Base-by-base conservation (phyloP, 75 land plant species). In the Pinus taeda region DNA sequence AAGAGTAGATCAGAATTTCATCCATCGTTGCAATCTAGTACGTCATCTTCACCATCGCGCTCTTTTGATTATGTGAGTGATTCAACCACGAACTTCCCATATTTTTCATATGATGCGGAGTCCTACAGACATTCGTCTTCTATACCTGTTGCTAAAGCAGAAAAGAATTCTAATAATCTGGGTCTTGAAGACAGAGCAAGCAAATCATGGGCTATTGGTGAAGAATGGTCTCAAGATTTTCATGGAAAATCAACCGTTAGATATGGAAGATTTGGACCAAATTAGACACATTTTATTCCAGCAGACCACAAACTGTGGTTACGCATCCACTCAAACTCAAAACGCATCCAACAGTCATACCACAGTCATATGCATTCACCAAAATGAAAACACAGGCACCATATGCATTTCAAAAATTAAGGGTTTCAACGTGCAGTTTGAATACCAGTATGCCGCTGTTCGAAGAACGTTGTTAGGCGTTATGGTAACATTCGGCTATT, bases 21-120 rank as follows among this genome's bases (percentile, higher is more conserved):
- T 30, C 33, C 1, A 0, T 30, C 1, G 33, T 1, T 30, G 0
- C 33, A 30, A 30, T 30, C 33, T 30, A 30, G 1, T 30, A 30
- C n/a, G n/a, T n/a, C n/a, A n/a, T n/a, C 1, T 30, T 0, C 33
- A 30, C 33, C 33, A 30, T 30, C 33, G 1, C 33, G 33, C 1
- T 30, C 33, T 30, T 30, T 30, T 30, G 33, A 30, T 30, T 30
- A 1, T 30, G 33, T 30, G 33, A 30, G 33, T 30, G 71, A 69
- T 21, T 37, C 39, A 0, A 17, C 71, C 9, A 20, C 24, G 1
- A 69, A 69, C 53, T 69, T 53, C 49, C 53, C 71, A 7, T 69
- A 69, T 69, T 69, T 45, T n/a, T 69, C 71, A 42, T 69, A 53
- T 7, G 71, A 69, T 69, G 53, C 71, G 9, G 71, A 69, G 24